Evolutionary conservation across 2,329 filamentous ascomycete genomes (phyloP), one percentile per base, ranked within the genome.

Genomic region (Sporothrix sp.): DNA sequence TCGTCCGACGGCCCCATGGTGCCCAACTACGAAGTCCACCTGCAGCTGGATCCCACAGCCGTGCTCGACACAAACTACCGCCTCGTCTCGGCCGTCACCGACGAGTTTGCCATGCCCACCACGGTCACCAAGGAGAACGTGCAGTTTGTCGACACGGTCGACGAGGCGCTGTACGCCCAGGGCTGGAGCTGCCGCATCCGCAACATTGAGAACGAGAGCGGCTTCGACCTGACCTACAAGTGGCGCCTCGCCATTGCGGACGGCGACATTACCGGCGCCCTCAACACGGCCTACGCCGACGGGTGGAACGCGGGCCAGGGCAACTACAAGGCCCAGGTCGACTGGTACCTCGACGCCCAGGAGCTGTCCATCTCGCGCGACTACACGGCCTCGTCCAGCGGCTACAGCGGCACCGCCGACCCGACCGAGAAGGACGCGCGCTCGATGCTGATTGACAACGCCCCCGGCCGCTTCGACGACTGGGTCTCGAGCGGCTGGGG

Each of bases 161-260:
- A 40, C 39, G 52, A 66, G 53, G 60, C 65, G 5, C 58, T 68
- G 48, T 63, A 65, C 56, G 60, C 56, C 30, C 54, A 60, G 28
- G 64, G 61, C 46, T 68, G 65, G 66, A 66, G 58, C 51, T 59
- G 58, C 16, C 65, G 66, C 46, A 65, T 68, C 50, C 65, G 66
- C 55, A 68, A 66, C 49, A 60, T 50, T 5, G 63, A 68, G 53
- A 59, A 57, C 44, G 57, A 63, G 33, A 48, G 52, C 36, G 58
- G 60, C 16, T 63, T 66, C 42, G 66, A 67, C 56, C 56, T 67
- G n/a, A 68, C 65, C 4, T 68, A 66, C 58, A 68, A 68, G 58
- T 66, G 65, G 57, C 62, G 66, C 14, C 66, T 66, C 55, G 25
- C 57, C 18, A 60, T 66, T 46, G 50, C 38, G 18, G 55, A 55